These are phyloP conservation scores for Chamaecyparis obtusa DNA, from an alignment of 75 land plant genomes.

Conservation along the genomic window DNA sequence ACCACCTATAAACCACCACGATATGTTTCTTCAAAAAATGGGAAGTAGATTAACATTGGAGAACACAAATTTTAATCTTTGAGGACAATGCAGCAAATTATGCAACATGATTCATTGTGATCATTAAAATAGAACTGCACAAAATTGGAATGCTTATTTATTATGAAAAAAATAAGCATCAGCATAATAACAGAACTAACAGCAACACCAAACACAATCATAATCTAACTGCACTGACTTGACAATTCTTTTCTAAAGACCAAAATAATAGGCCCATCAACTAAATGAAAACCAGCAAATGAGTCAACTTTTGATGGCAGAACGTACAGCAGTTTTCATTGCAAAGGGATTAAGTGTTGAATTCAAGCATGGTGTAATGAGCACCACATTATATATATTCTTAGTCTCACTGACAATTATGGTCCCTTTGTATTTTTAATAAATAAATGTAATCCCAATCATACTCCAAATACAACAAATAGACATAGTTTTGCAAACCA, in stretches of 20 bases:
- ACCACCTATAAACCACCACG: conserved; percentile 58
- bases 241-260: background rate
- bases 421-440: no score
- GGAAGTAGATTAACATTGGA: background rate
- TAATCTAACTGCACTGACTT: background rate
- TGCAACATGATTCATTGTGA: background rate
- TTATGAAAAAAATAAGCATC: background rate
- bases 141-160: background rate
- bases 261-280: background rate
- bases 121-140: background rate
- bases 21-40: background rate
- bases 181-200: background rate
- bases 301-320: no score
- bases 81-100: background rate
- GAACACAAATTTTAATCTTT: background rate
- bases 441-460: no score
- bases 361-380: no score
- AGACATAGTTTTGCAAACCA: no score
- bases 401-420: no score
- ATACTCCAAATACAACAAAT: no score
- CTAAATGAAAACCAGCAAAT: background rate
- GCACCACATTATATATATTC: no score
- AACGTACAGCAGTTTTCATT: no score
- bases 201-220: background rate
- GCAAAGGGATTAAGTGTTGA: no score